A percentile compares a stretch with the other conserved stretches of the same genome.
phyloP scores from a whole-genome alignment of 1,139 yeast species.

The Pichia sp. region DNA sequence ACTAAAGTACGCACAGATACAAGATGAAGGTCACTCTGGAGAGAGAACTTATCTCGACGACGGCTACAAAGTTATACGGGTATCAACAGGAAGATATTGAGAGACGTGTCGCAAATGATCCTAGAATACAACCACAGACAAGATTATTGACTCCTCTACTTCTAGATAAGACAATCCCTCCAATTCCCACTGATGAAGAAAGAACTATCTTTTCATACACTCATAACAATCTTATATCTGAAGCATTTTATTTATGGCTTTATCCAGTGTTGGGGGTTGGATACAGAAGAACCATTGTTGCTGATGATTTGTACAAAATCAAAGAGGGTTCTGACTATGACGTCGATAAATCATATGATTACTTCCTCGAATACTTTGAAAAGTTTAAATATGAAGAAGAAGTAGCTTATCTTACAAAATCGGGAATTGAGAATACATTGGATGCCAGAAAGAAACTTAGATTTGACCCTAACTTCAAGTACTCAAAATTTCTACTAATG shows the following conservation, averaged over 20 bases:
- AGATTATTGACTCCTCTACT: conserved; percentile 22
- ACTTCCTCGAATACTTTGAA: conserved; percentile 34
- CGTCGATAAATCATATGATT: conserved; percentile 40
- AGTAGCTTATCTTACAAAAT: conserved; percentile 24
- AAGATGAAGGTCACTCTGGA: no score
- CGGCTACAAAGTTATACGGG: no score
- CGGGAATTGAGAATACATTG: conserved; percentile 18
- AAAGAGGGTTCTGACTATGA: conserved; percentile 36
- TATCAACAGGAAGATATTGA: conserved; percentile 18
- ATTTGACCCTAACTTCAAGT: conserved; percentile 23
- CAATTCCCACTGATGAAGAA: conserved; percentile 43
- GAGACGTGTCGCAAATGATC: conserved; percentile 11
- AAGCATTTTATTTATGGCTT: conserved; percentile 51
- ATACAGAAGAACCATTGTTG: conserved; percentile 57
- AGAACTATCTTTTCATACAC: conserved; percentile 37
- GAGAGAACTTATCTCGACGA: no score
- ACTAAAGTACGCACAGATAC: no score
- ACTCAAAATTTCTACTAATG: conserved; percentile 37
- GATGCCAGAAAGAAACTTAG: conserved; percentile 20
- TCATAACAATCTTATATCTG: conserved; percentile 30
- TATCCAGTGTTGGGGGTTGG: conserved; percentile 53
- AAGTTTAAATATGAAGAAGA: conserved; percentile 30
- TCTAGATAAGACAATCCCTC: conserved; percentile 19
- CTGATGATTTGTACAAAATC: conserved; percentile 53
- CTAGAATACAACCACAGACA: conserved; percentile 17